These are phyloP conservation scores for Fusarium sp. DNA, from an alignment of 2,329 filamentous ascomycete genomes.

Conservation along the genomic window DNA sequence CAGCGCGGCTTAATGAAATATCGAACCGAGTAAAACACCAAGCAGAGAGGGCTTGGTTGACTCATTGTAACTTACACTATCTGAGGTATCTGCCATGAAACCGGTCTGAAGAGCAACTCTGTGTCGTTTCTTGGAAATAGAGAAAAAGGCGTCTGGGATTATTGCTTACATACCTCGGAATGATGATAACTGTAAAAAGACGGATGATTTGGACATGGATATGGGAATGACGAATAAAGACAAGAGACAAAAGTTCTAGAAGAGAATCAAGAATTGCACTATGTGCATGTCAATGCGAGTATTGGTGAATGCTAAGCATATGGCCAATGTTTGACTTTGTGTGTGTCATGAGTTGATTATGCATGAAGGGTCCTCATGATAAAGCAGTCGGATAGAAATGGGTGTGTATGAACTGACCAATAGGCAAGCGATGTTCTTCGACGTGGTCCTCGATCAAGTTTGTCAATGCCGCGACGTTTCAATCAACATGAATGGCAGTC, in stretches of 20 bases:
- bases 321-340: not conserved
- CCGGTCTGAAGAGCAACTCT: slow-evolving; percentile 39
- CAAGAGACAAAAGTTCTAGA: slow-evolving; percentile 24
- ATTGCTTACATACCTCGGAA: slow-evolving; percentile 31
- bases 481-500: not conserved
- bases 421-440: slow-evolving; percentile 12
- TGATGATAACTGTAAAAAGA: slow-evolving; percentile 41
- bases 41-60: slow-evolving; percentile 23
- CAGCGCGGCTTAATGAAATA: slow-evolving; percentile 52
- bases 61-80: slow-evolving; percentile 42
- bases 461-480: slow-evolving; percentile 2
- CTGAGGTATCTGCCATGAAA: slow-evolving; percentile 28
- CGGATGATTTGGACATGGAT: slow-evolving; percentile 11
- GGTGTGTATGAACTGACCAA: slow-evolving; percentile 29
- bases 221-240: slow-evolving; percentile 19
- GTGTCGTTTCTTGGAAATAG: slow-evolving; percentile 62
- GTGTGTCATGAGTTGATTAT: slow-evolving; percentile 19
- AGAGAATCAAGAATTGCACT: not conserved
- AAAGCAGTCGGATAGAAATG: not conserved
- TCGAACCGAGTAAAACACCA: slow-evolving; percentile 26
- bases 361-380: slow-evolving; percentile 35
- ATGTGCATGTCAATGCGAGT: slow-evolving; percentile 1
- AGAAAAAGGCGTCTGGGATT: slow-evolving; percentile 43
- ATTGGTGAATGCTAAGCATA: slow-evolving; percentile 3
- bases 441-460: slow-evolving; percentile 38